phyloP scores from a whole-genome alignment of 2,329 filamentous ascomycete genomes.

The Fusarium mexicanum region DNA sequence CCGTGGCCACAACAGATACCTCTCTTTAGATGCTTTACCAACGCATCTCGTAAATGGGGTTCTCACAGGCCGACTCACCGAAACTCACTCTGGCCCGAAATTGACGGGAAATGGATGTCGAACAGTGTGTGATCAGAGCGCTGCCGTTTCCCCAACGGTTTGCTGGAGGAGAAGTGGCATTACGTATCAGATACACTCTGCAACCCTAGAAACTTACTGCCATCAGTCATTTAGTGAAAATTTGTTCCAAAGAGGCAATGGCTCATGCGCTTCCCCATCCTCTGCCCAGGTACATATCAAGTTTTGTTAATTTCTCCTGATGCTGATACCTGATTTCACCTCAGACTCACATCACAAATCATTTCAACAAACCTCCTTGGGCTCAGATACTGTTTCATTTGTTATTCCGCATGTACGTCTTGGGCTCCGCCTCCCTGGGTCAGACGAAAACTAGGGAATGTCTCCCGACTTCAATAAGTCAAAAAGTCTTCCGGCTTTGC shows the following conservation, averaged over 20 bases:
- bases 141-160: conserved; percentile 24
- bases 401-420: neutral
- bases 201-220: conserved; percentile 6
- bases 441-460: conserved; percentile 37
- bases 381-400: conserved; percentile 20
- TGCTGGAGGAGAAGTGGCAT: conserved; percentile 12
- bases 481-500: conserved; percentile 38
- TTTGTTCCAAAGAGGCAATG: conserved; percentile 16
- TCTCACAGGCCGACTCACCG: conserved; percentile 26
- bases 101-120: conserved; percentile 18
- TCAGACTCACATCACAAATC: conserved; percentile 2
- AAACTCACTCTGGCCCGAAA: conserved; percentile 1
- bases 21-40: conserved; percentile 15
- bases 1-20: neutral
- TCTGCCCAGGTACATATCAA: neutral
- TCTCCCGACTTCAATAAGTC: conserved; percentile 40
- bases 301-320: conserved; percentile 10
- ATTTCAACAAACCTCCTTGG: conserved; percentile 1
- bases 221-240: conserved; percentile 23
- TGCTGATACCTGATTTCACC: conserved; percentile 6
- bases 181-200: conserved; percentile 22
- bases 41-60: neutral
- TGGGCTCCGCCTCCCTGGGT: conserved; percentile 30
- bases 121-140: conserved; percentile 13
- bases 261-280: conserved; percentile 8